Evolutionary conservation across 2,329 filamentous ascomycete species (phyloP).

Genomic region (Seiridium cupressi): DNA sequence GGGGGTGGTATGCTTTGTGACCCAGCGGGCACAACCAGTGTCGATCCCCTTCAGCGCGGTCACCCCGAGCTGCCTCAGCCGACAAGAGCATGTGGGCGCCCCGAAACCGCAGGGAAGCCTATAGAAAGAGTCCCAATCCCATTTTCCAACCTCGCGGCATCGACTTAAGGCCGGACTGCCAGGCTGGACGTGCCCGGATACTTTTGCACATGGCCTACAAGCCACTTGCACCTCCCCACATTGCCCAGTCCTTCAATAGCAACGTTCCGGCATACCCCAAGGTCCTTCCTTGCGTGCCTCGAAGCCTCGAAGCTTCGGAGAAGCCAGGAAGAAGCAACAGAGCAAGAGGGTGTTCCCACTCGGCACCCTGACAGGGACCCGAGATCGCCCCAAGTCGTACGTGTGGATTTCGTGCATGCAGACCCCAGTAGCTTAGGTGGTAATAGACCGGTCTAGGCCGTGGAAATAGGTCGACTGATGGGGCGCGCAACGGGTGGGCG

Average conservation of each 20-base stretch:
- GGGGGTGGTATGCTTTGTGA: neutral
- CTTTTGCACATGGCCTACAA: neutral
- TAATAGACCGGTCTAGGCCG: conserved; percentile 8
- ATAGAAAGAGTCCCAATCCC: conserved; percentile 4
- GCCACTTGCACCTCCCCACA: neutral
- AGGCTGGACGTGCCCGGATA: too few relatives aligned
- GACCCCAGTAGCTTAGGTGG: neutral
- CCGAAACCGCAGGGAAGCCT: conserved; percentile 7
- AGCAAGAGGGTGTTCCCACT: neutral
- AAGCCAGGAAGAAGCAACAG: neutral
- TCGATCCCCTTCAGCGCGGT: neutral
- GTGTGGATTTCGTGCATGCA: conserved; percentile 10
- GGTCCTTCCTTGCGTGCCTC: too few relatives aligned
- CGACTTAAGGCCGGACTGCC: neutral
- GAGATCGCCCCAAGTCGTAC: neutral
- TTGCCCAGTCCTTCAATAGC: too few relatives aligned
- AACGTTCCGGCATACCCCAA: too few relatives aligned
- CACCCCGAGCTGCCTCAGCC: neutral
- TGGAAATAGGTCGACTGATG: neutral
- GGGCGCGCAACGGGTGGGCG: conserved; percentile 5
- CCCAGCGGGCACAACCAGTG: neutral
- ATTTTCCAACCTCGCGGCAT: neutral
- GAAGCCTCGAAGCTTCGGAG: neutral
- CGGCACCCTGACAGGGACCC: neutral
- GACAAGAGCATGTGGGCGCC: neutral